These are phyloP conservation scores for Cymodocea nodosa DNA, from an alignment of 116 monocot species.

Conservation along the genomic window DNA sequence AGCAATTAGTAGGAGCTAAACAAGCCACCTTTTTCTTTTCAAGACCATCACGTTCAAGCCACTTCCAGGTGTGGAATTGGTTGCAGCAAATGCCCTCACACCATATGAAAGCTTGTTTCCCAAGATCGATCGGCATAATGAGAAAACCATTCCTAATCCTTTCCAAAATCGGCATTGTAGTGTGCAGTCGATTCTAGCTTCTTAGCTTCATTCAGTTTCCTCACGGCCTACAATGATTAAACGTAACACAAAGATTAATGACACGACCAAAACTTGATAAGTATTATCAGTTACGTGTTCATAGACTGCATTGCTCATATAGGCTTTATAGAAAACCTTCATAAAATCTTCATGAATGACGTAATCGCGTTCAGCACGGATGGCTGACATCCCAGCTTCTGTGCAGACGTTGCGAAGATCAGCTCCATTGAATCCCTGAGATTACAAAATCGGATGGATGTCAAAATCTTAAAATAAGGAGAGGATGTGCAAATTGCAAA, in stretches of 20 bases:
- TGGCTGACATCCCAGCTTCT: conserved; percentile 96
- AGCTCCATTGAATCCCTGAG: conserved; percentile 94
- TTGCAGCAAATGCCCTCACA: no score
- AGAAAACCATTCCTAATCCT: conserved; percentile 32
- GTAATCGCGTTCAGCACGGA: conserved; percentile 94
- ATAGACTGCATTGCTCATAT: no score
- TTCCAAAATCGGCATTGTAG: conserved; percentile 82
- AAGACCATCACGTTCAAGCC: no score
- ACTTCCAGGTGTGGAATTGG: no score
- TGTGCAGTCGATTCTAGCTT: conserved; percentile 80
- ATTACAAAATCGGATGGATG: not conserved
- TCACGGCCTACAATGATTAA: conserved; percentile 47
- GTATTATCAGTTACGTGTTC: not conserved
- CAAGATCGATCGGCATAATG: not conserved
- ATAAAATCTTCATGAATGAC: conserved; percentile 98
- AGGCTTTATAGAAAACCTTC: conserved; percentile 39
- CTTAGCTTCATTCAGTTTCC: conserved; percentile 86
- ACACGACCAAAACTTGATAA: not conserved
- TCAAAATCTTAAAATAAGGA: not conserved
- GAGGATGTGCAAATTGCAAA: not conserved
- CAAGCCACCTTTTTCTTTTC: no score
- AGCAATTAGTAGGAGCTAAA: no score
- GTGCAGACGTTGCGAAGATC: conserved; percentile 96
- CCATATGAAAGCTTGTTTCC: not conserved
- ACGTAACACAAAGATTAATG: not conserved